Percentiles rank a stretch among this genome's conserved stretches.
Conservation (phyloP, 768 basidiomycete genomes). For the Leccinum boreale region DNA sequence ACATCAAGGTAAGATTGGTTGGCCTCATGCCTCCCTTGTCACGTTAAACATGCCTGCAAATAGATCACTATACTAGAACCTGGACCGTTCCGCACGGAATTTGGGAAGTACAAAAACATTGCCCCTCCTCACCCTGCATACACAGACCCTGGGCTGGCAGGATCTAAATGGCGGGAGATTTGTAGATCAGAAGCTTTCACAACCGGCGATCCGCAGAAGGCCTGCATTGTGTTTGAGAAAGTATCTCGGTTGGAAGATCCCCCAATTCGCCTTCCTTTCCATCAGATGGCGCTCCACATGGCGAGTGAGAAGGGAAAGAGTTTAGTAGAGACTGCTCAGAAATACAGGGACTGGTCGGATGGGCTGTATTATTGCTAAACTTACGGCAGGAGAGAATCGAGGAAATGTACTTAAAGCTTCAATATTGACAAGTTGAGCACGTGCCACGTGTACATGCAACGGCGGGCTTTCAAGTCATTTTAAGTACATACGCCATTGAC, state of each 20-base stretch:
- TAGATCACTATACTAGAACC: slow-evolving; percentile 24
- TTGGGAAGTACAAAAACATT: neutral
- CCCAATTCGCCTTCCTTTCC: slow-evolving; percentile 21
- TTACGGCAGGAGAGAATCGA: too few relatives aligned
- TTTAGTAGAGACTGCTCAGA: slow-evolving; percentile 14
- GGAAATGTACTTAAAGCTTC: too few relatives aligned
- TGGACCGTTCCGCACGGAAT: slow-evolving; percentile 15
- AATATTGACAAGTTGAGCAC: neutral
- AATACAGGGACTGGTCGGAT: slow-evolving; percentile 23
- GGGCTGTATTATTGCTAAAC: slow-evolving; percentile 12
- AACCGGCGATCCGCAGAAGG: slow-evolving; percentile 22
- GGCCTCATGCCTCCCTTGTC: neutral
- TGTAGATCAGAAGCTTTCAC: neutral
- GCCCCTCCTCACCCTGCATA: slow-evolving; percentile 16
- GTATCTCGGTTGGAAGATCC: slow-evolving; percentile 18
- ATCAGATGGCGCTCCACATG: neutral
- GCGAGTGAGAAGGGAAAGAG: slow-evolving; percentile 11
- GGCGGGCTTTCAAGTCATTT: neutral
- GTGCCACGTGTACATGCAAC: neutral
- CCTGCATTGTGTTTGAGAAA: slow-evolving; percentile 18
- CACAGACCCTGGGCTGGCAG: slow-evolving; percentile 7
- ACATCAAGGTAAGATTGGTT: slow-evolving; percentile 14
- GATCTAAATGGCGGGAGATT: slow-evolving; percentile 2
- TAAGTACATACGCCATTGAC: neutral
- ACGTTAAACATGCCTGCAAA: neutral